Evolutionary conservation across 306 rosid species (phyloP).

Genomic region (Macrotyloma uniflorum): DNA sequence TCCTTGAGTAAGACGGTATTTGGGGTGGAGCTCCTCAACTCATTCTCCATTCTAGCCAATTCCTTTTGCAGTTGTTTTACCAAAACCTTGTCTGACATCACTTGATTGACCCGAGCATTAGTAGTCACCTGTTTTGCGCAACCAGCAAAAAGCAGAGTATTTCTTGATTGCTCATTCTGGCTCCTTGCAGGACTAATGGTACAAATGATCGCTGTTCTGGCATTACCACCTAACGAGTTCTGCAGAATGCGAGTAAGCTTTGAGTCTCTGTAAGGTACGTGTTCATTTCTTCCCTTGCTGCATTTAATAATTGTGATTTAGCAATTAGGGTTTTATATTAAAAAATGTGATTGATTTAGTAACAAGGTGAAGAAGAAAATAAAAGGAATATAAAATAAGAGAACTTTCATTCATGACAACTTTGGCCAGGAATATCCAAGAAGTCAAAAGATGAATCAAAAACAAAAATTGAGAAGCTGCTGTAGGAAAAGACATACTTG

Average conservation of each 20-base stretch:
- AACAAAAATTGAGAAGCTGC: conserved; percentile 10
- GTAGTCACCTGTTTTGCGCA: conserved; percentile 89
- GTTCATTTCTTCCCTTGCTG: conserved; percentile 86
- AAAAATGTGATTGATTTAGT: conserved; percentile 6
- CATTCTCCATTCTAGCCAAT: conserved; percentile 71
- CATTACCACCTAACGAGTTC: conserved; percentile 90
- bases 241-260: conserved; percentile 92
- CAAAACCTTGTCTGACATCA: conserved; percentile 81
- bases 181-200: conserved; percentile 85
- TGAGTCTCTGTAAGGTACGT: conserved; percentile 88
- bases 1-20: conserved; percentile 61
- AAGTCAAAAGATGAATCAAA: conserved; percentile 7
- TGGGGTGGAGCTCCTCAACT: conserved; percentile 59
- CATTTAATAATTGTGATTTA: conserved; percentile 38
- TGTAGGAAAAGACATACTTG: conserved; percentile 12
- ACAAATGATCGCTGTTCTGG: conserved; percentile 93
- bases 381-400: conserved; percentile 25
- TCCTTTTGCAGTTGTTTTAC: conserved; percentile 79
- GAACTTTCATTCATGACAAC: conserved; percentile 4
- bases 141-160: conserved; percentile 81
- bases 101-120: conserved; percentile 79
- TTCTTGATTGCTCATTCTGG: conserved; percentile 87
- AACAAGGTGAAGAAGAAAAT: conserved; percentile 13
- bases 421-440: neutral
- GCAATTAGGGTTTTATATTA: neutral